phyloP scores from a whole-genome alignment of 1,284 basidiomycete genomes.

The Sporisorium scitamineum region DNA sequence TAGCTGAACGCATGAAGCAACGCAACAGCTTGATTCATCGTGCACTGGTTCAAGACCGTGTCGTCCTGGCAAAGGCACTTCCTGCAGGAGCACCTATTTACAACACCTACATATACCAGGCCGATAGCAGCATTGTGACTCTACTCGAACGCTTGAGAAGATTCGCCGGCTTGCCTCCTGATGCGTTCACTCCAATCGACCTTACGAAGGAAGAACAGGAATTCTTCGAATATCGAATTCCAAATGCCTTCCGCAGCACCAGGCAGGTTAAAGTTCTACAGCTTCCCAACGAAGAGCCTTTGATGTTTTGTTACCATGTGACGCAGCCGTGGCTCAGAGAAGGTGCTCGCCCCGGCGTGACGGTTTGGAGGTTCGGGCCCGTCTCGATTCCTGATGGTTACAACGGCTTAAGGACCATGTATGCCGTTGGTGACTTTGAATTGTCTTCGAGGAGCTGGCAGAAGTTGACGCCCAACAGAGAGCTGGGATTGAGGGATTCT shows the following conservation, averaged over 20 bases:
- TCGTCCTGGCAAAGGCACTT: too few species aligned
- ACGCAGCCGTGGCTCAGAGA: neutral
- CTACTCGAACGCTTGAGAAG: neutral
- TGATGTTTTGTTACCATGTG: slow-evolving; percentile 11
- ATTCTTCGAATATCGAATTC: neutral
- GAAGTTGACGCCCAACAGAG: neutral
- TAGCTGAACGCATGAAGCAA: neutral
- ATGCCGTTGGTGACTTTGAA: neutral
- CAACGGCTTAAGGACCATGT: neutral
- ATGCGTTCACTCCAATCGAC: neutral
- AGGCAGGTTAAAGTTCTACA: slow-evolving; percentile 5
- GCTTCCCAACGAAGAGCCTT: neutral
- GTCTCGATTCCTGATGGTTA: too few species aligned
- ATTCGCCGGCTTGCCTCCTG: neutral
- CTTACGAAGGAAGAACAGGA: neutral
- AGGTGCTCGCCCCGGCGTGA: neutral
- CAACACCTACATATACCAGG: neutral
- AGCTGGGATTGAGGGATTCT: neutral
- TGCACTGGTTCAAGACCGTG: neutral
- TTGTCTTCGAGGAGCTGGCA: neutral
- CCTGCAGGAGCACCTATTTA: neutral
- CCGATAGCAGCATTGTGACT: too few species aligned
- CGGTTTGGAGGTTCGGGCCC: slow-evolving; percentile 15
- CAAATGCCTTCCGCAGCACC: neutral
- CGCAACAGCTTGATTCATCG: neutral